Evolutionary conservation across 1,139 yeast species (phyloP).

Genomic region (Geotrichum siamense): DNA sequence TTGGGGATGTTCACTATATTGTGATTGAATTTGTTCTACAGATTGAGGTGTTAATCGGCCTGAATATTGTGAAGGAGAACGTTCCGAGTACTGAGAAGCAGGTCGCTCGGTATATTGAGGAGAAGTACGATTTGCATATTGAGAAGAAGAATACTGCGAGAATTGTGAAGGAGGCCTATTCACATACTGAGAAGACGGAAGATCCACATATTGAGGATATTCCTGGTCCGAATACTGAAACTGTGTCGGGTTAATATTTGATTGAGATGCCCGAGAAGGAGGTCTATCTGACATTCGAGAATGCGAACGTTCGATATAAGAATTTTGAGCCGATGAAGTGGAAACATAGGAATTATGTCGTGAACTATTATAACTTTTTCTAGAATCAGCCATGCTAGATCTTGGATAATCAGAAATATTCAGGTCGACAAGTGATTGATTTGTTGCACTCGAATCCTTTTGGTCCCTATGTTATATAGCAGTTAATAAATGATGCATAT

Average conservation of each 20-base stretch:
- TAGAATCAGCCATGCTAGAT: background rate
- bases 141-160: background rate
- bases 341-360: background rate
- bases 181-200: background rate
- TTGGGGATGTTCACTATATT: background rate
- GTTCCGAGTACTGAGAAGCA: background rate
- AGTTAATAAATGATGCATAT: no score
- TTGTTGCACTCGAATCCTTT: slow-evolving; percentile 12
- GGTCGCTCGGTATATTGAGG: background rate
- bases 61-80: background rate
- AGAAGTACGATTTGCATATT: background rate
- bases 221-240: background rate
- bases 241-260: background rate
- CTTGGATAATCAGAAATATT: slow-evolving; percentile 10
- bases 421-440: slow-evolving; percentile 7
- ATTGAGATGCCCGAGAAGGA: background rate
- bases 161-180: background rate
- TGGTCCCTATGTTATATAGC: slow-evolving; percentile 3
- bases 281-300: slow-evolving; percentile 4
- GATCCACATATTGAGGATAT: background rate
- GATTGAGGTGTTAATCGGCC: background rate
- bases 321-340: background rate
- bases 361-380: background rate
- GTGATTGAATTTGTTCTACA: background rate
- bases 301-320: background rate